phyloP scores from a whole-genome alignment of 2,329 filamentous ascomycete species.

The Chaetomium olivaceum region DNA sequence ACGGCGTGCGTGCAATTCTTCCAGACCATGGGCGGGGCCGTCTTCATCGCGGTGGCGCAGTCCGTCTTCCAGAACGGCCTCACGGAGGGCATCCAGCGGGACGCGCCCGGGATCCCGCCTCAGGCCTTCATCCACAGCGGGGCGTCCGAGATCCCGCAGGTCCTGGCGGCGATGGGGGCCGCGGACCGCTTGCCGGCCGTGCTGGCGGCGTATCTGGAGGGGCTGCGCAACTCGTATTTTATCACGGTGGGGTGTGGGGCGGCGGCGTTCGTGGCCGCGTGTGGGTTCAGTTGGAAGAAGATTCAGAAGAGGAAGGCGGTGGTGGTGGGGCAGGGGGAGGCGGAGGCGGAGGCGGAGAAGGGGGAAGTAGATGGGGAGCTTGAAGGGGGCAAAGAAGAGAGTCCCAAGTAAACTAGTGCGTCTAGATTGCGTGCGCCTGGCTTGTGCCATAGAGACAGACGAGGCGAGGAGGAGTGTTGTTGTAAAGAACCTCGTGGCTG shows the following conservation, averaged over 20 bases:
- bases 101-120: conserved; percentile 49
- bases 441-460: background rate
- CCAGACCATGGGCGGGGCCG: conserved; percentile 64
- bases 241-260: conserved; percentile 52
- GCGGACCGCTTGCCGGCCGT: conserved; percentile 47
- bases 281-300: conserved; percentile 54
- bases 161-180: conserved; percentile 46
- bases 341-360: background rate
- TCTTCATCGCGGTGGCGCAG: conserved; percentile 66
- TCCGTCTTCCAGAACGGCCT: conserved; percentile 68
- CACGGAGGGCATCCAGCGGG: conserved; percentile 49
- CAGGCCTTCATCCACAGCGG: conserved; percentile 54
- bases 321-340: conserved; percentile 18
- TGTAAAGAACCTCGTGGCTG: background rate
- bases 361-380: background rate
- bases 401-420: background rate
- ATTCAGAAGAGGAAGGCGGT: conserved; percentile 45
- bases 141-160: conserved; percentile 50
- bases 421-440: background rate
- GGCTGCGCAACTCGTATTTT: conserved; percentile 53
- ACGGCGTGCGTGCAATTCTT: conserved; percentile 60
- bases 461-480: background rate
- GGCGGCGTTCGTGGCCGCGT: conserved; percentile 47
- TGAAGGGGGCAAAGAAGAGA: too few relatives aligned
- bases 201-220: conserved; percentile 51